phyloP scores from a whole-genome alignment of 2,329 filamentous ascomycete species.

The Penicillium sp. region DNA sequence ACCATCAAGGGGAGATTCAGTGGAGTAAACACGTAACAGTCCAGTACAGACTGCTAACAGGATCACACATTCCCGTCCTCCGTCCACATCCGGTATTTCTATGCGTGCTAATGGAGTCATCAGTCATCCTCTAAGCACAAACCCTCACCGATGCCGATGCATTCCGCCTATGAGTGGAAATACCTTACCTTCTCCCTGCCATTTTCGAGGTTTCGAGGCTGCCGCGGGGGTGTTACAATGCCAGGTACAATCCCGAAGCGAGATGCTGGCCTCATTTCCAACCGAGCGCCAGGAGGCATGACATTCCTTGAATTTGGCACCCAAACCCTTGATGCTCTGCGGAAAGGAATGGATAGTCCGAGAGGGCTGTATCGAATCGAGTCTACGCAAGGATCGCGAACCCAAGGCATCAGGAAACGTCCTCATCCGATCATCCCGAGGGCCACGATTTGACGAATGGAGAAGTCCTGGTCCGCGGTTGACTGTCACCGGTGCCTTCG shows the following conservation, averaged over 20 bases:
- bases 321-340: background rate
- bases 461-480: background rate
- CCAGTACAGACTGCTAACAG: background rate
- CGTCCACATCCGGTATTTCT: background rate
- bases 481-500: background rate
- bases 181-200: background rate
- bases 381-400: background rate
- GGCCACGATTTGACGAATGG: background rate
- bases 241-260: background rate
- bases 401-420: background rate
- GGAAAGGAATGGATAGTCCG: background rate
- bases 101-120: background rate
- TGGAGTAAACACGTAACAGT: background rate
- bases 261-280: background rate
- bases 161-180: conserved; percentile 7
- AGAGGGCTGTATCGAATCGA: background rate
- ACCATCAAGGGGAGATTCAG: background rate
- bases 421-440: background rate
- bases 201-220: too few relatives aligned
- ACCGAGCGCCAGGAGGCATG: background rate
- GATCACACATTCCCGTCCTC: background rate
- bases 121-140: background rate
- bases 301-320: background rate
- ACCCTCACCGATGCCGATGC: conserved; percentile 4
- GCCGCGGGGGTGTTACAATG: background rate